Evolutionary conservation across 164 flowering plant species (phyloP).

Genomic region (Macadamia tetraphylla): DNA sequence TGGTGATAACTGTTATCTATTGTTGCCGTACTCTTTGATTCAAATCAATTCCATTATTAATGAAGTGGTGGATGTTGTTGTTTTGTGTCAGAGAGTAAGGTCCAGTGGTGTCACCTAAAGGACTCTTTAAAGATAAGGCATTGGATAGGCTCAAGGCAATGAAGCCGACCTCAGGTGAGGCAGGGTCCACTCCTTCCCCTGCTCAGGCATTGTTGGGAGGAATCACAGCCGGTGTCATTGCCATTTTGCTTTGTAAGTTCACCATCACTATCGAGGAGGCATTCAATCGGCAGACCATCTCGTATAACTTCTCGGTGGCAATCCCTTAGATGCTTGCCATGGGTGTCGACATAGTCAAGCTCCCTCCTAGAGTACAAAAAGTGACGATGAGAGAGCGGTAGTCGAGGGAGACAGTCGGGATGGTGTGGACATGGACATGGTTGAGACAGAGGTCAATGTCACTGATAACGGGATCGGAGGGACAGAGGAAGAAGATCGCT

Average conservation of each 20-base stretch:
- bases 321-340: constrained; percentile 38
- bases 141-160: constrained; percentile 72
- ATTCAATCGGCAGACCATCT: constrained; percentile 71
- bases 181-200: constrained; percentile 58
- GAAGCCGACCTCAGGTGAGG: constrained; percentile 36
- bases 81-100: constrained; percentile 55
- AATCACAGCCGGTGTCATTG: constrained; percentile 72
- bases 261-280: constrained; percentile 69
- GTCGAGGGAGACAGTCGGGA: constrained; percentile 33
- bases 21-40: neutral
- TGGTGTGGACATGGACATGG: constrained; percentile 32
- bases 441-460: constrained; percentile 42
- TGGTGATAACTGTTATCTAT: constrained; percentile 30
- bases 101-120: constrained; percentile 59
- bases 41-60: neutral
- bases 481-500: constrained; percentile 50
- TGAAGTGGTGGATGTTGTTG: neutral
- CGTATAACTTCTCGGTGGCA: constrained; percentile 73
- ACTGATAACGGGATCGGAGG: constrained; percentile 55
- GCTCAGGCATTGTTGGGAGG: constrained; percentile 78
- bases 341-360: constrained; percentile 56
- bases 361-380: constrained; percentile 58
- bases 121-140: constrained; percentile 69
- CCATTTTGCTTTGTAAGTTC: constrained; percentile 79
- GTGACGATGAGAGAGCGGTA: constrained; percentile 41